Evolutionary conservation across 179 eudicot species (phyloP), one percentile per base, ranked within the genome.

Genomic region (Silene noctiflora): DNA sequence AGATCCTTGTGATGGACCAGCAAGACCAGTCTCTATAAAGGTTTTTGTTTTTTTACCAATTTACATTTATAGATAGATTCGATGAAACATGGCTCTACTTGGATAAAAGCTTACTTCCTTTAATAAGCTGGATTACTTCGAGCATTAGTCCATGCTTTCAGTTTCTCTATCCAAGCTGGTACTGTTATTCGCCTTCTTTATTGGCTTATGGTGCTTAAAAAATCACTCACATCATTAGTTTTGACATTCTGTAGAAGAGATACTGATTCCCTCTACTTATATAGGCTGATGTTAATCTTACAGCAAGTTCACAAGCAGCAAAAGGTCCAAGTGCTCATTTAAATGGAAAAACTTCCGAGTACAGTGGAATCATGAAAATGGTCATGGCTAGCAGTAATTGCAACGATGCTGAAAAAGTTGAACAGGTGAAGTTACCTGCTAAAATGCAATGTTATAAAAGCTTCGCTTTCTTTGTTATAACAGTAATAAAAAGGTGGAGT

Each of bases 241-340:
- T 46, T 77, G 61, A 46, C 70, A 10, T 67, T 68, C 24, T 72
- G 24, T 29, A 75, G 69, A 59, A 67, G 62, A 65, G 55, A 78
- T 60, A 69, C 86, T 88, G 83, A 88, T 89, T 81, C 69, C 25
- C 46, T 83, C 80, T 79, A 85, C 80, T 84, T 84, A 80, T 86
- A 65, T 88, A 94, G 98, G 96, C 85, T 84, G 98, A 94, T 90
- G 89, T 85, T 83, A 86, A 88, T 83, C 89, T 88, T 89, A 83
- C 97, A 83, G 89, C 86, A 83, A 87, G 79, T 81, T 80, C 88
- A 68, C 82, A 84, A 82, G 83, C 85, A 85, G 81, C 91, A 81
- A 89, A 88, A 81, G 81, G 39, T 76, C 74, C 82, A 55, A 74
- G 74, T 67, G 65, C 83, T 75, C 88, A 79, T 72, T 86, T 89